These are phyloP conservation scores for Scedosporium boydii DNA, from an alignment of 2,329 filamentous ascomycete genomes.

Conservation along the genomic window DNA sequence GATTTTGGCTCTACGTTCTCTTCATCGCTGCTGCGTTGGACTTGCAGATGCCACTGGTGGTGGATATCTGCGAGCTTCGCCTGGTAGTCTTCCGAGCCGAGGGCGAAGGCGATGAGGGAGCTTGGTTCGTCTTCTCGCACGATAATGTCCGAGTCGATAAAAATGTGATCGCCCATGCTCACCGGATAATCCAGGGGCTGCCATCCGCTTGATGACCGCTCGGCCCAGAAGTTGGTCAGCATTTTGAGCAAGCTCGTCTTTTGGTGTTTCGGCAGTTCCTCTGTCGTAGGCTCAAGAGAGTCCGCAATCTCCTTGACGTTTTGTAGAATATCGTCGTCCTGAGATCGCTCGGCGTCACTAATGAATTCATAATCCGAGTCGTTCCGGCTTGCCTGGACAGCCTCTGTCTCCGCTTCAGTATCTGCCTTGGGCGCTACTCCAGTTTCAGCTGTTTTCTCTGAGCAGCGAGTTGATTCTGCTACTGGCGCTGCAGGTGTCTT, in stretches of 20 bases:
- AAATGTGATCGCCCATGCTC: slow-evolving; percentile 81
- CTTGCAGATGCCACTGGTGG: slow-evolving; percentile 12
- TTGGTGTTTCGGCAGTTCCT: slow-evolving; percentile 83
- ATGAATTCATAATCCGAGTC: slow-evolving; percentile 61
- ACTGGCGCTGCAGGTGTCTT: neutral
- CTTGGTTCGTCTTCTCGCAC: slow-evolving; percentile 96
- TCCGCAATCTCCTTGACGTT: slow-evolving; percentile 54
- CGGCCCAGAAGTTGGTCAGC: slow-evolving; percentile 96
- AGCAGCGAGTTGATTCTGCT: neutral
- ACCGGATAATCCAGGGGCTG: slow-evolving; percentile 85
- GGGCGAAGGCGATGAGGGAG: slow-evolving; percentile 85
- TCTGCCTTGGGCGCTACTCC: slow-evolving; percentile 10
- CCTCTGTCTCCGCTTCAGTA: slow-evolving; percentile 7
- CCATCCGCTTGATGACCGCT: slow-evolving; percentile 94
- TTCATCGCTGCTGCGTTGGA: slow-evolving; percentile 8
- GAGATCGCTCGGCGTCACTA: slow-evolving; percentile 64
- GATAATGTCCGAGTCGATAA: slow-evolving; percentile 93
- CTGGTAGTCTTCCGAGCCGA: slow-evolving; percentile 81
- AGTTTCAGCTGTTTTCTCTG: neutral
- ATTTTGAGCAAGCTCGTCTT: slow-evolving; percentile 92
- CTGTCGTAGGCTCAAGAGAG: slow-evolving; percentile 49
- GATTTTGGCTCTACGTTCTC: neutral
- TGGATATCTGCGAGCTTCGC: slow-evolving; percentile 61
- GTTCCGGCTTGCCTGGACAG: slow-evolving; percentile 32
- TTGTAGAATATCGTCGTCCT: slow-evolving; percentile 58